Evolutionary conservation across 768 basidiomycete genomes (phyloP), one percentile per base, ranked within the genome.

Genomic region (Floccularia luteovirens): DNA sequence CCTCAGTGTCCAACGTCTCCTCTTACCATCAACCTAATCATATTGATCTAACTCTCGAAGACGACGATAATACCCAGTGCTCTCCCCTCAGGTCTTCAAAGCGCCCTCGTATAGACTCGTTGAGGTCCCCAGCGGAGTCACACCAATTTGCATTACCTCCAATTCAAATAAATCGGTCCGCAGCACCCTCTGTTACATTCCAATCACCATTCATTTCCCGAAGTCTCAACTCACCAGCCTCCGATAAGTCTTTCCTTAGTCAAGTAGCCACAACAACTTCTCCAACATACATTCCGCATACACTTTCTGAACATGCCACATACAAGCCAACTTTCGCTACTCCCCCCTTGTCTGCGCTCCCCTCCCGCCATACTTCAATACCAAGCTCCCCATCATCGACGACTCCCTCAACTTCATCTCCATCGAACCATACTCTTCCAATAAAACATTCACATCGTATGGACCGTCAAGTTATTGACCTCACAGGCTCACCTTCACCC

Each of bases 21-120:
- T 56, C 61, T 16, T 58, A 65, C 44, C 60, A 61, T 43, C 66
- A 68, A 47, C 62, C 70, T 36, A 66, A 74, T 49, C 74, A 70
- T 48, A 86, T 86, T 56, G 83, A 85, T 66, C 69, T 86, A 45
- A 85, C 81, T 19, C 62, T 66, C 45, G 82, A 82, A 60, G 81
- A 83, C 58, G 80, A 82, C 52, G 74, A 75, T 36, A 44, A 47
- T 37, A 43, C 45, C 33, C 58, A 52, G 40, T 53, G 60, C 48
- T 53, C 57, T 44, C 47, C 54, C 22, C 42, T 58, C 17, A 53
- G 63, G 55, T 56, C 52, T 44, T 53, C 63, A 44, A 75, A 74
- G 56, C 66, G 70, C 40, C 56, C 57, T 30, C 66, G 70, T 40
- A 60, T 62, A 31, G 70, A 71, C 20, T 24, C 44, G 11, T 44